A percentile compares a stretch with the other conserved stretches of the same genome.
phyloP scores from a whole-genome alignment of 192 early-diverging fungal species.

The Paraglomus occultum region DNA sequence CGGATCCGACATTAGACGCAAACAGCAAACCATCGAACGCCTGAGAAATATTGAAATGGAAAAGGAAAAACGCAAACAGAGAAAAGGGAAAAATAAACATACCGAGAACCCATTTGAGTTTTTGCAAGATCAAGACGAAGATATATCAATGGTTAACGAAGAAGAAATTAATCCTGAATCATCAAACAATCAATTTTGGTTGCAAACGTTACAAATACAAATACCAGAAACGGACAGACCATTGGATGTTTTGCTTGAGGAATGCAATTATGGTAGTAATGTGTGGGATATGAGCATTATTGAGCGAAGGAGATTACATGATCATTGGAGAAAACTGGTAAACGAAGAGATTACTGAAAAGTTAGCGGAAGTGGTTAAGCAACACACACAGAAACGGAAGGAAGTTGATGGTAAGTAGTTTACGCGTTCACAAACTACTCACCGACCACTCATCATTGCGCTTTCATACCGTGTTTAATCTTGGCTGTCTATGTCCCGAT shows the following conservation, averaged over 20 bases:
- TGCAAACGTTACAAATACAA: background rate
- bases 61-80: background rate
- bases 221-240: conserved; percentile 27
- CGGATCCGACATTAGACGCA: conserved; percentile 18
- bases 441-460: too few relatives aligned
- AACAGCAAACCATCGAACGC: conserved; percentile 3
- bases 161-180: background rate
- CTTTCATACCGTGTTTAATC: too few relatives aligned
- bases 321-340: conserved; percentile 38
- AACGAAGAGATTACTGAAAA: conserved; percentile 28
- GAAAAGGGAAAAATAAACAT: background rate
- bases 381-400: conserved; percentile 8
- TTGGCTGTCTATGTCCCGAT: background rate
- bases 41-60: background rate
- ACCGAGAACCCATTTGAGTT: background rate
- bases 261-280: conserved; percentile 32
- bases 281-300: conserved; percentile 50
- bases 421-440: too few relatives aligned
- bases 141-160: background rate
- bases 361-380: conserved; percentile 21
- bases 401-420: conserved; percentile 17
- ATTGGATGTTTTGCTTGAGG: conserved; percentile 21
- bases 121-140: background rate
- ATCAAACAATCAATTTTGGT: background rate
- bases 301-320: conserved; percentile 42